Conservation (phyloP, 306 rosid genomes). For the Crotalaria pallida region DNA sequence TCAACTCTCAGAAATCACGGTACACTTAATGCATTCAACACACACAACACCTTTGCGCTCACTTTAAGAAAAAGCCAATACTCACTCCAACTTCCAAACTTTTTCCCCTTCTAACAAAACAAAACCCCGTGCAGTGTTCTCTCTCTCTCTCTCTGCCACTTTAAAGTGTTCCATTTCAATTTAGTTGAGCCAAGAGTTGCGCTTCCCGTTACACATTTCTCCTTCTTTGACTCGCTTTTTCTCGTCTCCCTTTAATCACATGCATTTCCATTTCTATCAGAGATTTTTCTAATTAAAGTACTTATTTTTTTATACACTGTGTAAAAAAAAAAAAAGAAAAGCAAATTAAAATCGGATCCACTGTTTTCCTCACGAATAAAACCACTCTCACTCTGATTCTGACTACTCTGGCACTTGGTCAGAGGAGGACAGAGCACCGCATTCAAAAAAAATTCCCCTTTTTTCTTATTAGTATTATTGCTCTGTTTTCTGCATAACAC, state of each 20-base stretch:
- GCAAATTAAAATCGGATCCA: conserved; percentile 1
- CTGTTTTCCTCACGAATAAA: conserved; percentile 1
- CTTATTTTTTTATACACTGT: too few relatives aligned
- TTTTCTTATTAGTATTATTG: neutral
- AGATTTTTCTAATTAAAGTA: conserved; percentile 18
- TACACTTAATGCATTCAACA: neutral
- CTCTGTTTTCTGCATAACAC: conserved; percentile 17
- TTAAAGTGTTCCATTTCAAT: conserved; percentile 16
- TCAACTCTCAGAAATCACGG: neutral
- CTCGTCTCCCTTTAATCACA: conserved; percentile 30
- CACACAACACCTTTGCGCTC: neutral
- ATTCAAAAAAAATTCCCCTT: conserved; percentile 44
- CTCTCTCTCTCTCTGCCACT: neutral
- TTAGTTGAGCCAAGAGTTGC: conserved; percentile 16
- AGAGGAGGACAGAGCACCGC: conserved; percentile 32
- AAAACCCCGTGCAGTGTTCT: too few relatives aligned
- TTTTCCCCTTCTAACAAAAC: neutral
- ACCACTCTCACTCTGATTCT: neutral
- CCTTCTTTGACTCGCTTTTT: conserved; percentile 29
- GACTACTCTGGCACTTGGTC: conserved; percentile 31
- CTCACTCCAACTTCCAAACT: neutral
- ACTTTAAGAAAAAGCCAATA: conserved; percentile 26
- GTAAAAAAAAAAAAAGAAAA: neutral
- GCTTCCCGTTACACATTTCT: conserved; percentile 5
- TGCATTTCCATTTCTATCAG: conserved; percentile 16